Base-by-base conservation (phyloP, 2,329 filamentous ascomycete genomes). In the Pyrenochaeta sp. region DNA sequence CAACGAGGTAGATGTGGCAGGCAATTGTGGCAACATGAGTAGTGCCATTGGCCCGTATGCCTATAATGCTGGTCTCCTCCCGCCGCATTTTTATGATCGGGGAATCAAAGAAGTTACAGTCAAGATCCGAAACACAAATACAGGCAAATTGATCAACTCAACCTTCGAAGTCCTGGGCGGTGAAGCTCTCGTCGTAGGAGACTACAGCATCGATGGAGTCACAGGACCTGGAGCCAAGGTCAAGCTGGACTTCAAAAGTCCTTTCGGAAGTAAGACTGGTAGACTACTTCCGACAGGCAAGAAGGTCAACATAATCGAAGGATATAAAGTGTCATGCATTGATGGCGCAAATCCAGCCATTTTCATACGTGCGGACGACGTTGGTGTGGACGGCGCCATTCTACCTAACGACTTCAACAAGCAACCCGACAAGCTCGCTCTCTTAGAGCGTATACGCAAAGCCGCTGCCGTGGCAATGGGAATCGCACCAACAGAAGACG, bases 11-110 rank as follows among this genome's bases (percentile, higher is more conserved):
- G 87, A 90, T 58, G 79, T 82, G 58, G 82, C 84, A 0, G 83
- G 86, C 17, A 90, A 89, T 57, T 90, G 87, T 62, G 87, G 87
- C n/a, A 90, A 90, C 64, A 87, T 90, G 84, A 82, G 90, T 35
- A 88, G 86, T 0, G 86, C 87, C 0, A 51, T 61, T 31, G 88
- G 86, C 0, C 86, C 87, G 0, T 85, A 82, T 60, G 83, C 83
- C 2, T 73, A 84, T 62, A 71, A 89, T 71, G 67, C 76, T 17
- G 74, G 79, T 3, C 50, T 86, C 1, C 69, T 82, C 43, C 69
- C 41, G 21, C 48, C 66, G 7, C 49, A 10, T 48, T 58, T 41
- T 39, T 72, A 60, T 32, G 39, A 34, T 0, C 49, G 58, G 51
- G 67, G 54, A 3, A 61, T 67, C 14, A 61, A 59, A 7, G 64